Percentiles rank a stretch among this genome's conserved stretches.
phyloP scores from a whole-genome alignment of 495 filamentous ascomycete genomes.

The Penicillium odoratum region DNA sequence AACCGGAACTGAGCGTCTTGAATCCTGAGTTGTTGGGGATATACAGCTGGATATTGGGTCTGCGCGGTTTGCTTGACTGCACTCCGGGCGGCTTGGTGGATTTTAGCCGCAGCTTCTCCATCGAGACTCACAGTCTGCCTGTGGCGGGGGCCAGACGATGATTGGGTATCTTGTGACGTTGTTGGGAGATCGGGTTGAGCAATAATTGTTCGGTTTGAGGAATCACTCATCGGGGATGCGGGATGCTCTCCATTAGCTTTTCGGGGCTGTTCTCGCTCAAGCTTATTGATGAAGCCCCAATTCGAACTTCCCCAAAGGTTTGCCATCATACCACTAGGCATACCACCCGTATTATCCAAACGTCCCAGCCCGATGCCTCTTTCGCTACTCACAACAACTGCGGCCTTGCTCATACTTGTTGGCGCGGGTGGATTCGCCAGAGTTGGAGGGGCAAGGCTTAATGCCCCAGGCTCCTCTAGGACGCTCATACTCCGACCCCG shows the following conservation, averaged over 20 bases:
- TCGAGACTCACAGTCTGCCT: slow-evolving; percentile 82
- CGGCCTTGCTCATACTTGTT: slow-evolving; percentile 84
- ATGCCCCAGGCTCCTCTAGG: slow-evolving; percentile 49
- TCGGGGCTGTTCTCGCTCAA: slow-evolving; percentile 57
- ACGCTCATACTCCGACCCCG: slow-evolving; percentile 34
- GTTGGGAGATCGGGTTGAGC: slow-evolving; percentile 19
- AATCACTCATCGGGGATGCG: slow-evolving; percentile 33
- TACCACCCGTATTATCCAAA: slow-evolving; percentile 61
- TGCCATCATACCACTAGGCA: slow-evolving; percentile 83
- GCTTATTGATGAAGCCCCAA: slow-evolving; percentile 73
- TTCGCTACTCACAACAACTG: slow-evolving; percentile 79
- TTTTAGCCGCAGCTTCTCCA: slow-evolving; percentile 46
- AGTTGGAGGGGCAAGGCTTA: slow-evolving; percentile 76
- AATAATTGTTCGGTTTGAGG: slow-evolving; percentile 22
- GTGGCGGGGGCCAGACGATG: slow-evolving; percentile 47
- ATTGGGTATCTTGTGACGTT: not conserved
- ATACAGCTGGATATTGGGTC: slow-evolving; percentile 74
- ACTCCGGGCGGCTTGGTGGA: slow-evolving; percentile 42
- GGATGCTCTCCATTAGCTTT: slow-evolving; percentile 38
- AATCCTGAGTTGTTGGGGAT: slow-evolving; percentile 77
- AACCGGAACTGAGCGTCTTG: slow-evolving; percentile 94
- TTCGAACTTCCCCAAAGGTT: slow-evolving; percentile 90
- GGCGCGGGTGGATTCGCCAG: slow-evolving; percentile 82
- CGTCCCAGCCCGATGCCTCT: slow-evolving; percentile 60
- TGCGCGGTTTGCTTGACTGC: slow-evolving; percentile 35